Evolutionary conservation across 2,329 filamentous ascomycete species (phyloP).

Genomic region (Malbranchea cinnamomea): DNA sequence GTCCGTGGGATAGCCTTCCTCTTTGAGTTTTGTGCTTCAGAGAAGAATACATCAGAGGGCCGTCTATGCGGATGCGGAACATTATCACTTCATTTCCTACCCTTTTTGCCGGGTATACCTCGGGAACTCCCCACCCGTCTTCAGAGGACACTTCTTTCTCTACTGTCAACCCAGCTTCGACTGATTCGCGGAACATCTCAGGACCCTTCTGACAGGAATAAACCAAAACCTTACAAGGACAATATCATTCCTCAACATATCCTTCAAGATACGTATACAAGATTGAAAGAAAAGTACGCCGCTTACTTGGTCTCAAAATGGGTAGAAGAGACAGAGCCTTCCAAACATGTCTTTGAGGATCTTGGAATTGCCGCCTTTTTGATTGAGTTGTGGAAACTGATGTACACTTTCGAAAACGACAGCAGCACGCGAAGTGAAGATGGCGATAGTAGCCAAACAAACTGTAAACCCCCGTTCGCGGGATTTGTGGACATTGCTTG

Average conservation of each 20-base stretch:
- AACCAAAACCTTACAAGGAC: slow-evolving; percentile 70
- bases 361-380: slow-evolving; percentile 80
- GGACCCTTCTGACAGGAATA: slow-evolving; percentile 38
- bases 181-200: slow-evolving; percentile 15
- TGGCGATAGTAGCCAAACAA: slow-evolving; percentile 1
- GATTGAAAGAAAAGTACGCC: slow-evolving; percentile 68
- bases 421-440: not conserved
- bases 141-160: slow-evolving; percentile 23
- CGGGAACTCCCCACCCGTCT: slow-evolving; percentile 24
- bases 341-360: slow-evolving; percentile 93
- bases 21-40: slow-evolving; percentile 40
- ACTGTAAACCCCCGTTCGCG: slow-evolving; percentile 41
- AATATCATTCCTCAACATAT: slow-evolving; percentile 58
- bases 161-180: slow-evolving; percentile 24
- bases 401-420: slow-evolving; percentile 42
- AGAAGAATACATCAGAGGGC: slow-evolving; percentile 15
- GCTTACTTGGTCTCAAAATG: slow-evolving; percentile 55
- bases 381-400: slow-evolving; percentile 76
- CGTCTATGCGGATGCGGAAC: slow-evolving; percentile 17
- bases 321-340: slow-evolving; percentile 75
- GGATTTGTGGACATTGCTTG: slow-evolving; percentile 95
- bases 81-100: slow-evolving; percentile 37
- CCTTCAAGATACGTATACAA: slow-evolving; percentile 70
- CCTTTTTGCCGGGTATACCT: slow-evolving; percentile 23
- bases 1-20: slow-evolving; percentile 62